phyloP scores from a whole-genome alignment of 768 basidiomycete species.

The Lactarius trivialis region DNA sequence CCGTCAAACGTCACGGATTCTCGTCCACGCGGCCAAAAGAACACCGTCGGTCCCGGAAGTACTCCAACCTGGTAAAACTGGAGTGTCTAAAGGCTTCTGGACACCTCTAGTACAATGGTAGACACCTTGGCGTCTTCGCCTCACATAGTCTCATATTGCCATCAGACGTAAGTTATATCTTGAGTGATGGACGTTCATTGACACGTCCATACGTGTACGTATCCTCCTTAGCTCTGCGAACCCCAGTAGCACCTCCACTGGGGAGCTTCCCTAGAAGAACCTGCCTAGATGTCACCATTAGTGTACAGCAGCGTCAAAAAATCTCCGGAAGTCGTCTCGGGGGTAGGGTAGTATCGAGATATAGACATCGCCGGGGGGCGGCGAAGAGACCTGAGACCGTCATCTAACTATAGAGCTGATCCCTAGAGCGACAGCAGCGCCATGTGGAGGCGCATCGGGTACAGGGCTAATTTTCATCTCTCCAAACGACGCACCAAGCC shows the following conservation, averaged over 20 bases:
- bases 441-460: neutral
- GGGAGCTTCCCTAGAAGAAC: neutral
- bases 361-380: too few relatives aligned
- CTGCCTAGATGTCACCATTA: neutral
- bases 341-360: too few relatives aligned
- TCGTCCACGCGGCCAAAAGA: neutral
- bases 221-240: neutral
- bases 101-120: too few relatives aligned
- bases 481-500: slow-evolving; percentile 60
- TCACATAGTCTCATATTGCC: neutral
- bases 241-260: neutral
- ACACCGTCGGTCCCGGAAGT: neutral
- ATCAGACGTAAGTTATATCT: neutral
- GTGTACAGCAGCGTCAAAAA: neutral
- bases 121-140: neutral
- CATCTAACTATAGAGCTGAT: neutral
- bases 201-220: neutral
- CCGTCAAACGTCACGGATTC: neutral
- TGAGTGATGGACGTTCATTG: neutral
- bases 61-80: neutral
- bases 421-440: slow-evolving; percentile 8
- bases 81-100: too few relatives aligned
- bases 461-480: slow-evolving; percentile 81
- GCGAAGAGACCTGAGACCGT: too few relatives aligned
- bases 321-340: too few relatives aligned